These are phyloP conservation scores for Hanseniaspora occidentalis DNA, from an alignment of 805 yeast genomes.

Conservation along the genomic window DNA sequence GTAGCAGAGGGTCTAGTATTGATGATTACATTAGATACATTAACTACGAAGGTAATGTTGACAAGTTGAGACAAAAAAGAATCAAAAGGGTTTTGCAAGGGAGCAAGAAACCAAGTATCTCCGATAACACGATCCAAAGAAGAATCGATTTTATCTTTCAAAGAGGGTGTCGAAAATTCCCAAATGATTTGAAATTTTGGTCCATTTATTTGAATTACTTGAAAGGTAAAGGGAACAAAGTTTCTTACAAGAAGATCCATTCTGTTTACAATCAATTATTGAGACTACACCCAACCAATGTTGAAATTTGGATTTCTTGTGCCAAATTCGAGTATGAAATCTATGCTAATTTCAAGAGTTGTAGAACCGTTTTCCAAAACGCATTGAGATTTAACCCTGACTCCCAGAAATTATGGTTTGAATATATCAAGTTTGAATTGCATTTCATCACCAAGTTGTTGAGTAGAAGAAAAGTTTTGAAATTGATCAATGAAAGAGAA, in stretches of 20 bases:
- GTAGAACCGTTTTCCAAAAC: constrained; percentile 74
- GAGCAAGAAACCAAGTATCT: constrained; percentile 49
- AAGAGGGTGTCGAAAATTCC: constrained; percentile 69
- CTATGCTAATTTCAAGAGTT: constrained; percentile 79
- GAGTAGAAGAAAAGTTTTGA: constrained; percentile 72
- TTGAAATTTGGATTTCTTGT: constrained; percentile 87
- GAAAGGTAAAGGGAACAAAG: constrained; percentile 35
- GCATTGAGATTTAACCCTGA: constrained; percentile 77
- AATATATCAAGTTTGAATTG: constrained; percentile 80
- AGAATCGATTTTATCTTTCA: constrained; percentile 74
- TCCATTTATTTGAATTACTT: constrained; percentile 57
- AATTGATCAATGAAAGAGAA: constrained; percentile 61
- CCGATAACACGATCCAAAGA: constrained; percentile 80
- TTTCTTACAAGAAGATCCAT: constrained; percentile 60
- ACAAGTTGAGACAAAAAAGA: constrained; percentile 63
- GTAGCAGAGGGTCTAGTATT: constrained; percentile 69
- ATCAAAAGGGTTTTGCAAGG: constrained; percentile 45
- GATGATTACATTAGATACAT: constrained; percentile 69
- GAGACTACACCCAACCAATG: constrained; percentile 81
- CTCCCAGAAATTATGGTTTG: constrained; percentile 61
- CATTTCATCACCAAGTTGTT: constrained; percentile 73
- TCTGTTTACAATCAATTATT: constrained; percentile 66
- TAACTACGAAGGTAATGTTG: constrained; percentile 70
- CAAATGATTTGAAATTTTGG: constrained; percentile 73
- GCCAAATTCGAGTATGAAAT: constrained; percentile 88